A percentile compares a stretch with the other conserved stretches of the same genome.
These are phyloP conservation scores for Triadica sebifera DNA, from an alignment of 345 rosid genomes.

Conservation along the genomic window DNA sequence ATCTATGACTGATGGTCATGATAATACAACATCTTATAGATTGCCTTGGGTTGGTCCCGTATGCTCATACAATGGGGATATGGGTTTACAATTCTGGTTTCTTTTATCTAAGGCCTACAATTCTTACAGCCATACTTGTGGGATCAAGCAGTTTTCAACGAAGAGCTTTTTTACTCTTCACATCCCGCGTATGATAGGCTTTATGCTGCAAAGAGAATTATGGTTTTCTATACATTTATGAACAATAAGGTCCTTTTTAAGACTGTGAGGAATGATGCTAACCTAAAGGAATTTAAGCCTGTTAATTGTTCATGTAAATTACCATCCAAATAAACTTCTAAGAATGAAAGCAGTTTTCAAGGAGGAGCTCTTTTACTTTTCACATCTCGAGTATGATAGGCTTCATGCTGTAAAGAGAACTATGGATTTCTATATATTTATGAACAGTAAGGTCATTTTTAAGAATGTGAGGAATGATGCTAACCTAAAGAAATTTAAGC, in stretches of 20 bases:
- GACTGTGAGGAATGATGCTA: conserved; percentile 70
- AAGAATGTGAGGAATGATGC: conserved; percentile 78
- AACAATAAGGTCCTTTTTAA: conserved; percentile 95
- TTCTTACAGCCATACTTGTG: conserved; percentile 63
- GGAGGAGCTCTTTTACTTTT: conserved; percentile 84
- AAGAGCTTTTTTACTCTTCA: conserved; percentile 77
- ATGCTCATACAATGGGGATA: conserved; percentile 94
- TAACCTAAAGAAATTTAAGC: conserved; percentile 61
- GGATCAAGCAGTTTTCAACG: conserved; percentile 99
- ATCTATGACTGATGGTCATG: conserved; percentile 93
- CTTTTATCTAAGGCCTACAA: conserved; percentile 79
- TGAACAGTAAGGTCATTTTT: conserved; percentile 97
- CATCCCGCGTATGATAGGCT: conserved; percentile 84
- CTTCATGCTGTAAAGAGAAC: conserved; percentile 86
- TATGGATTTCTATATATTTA: conserved; percentile 78
- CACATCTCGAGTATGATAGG: conserved; percentile 76
- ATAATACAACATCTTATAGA: conserved; percentile 84
- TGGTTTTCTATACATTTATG: conserved; percentile 88
- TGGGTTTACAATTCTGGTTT: conserved; percentile 99
- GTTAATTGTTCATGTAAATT: conserved; percentile 76
- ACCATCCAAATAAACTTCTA: conserved; percentile 75
- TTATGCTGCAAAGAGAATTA: conserved; percentile 78
- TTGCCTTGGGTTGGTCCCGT: conserved; percentile 98
- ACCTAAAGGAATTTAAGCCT: conserved; percentile 63
- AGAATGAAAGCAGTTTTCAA: conserved; percentile 94